phyloP scores from a whole-genome alignment of 352 stramenopile genomes.

The Blastocystis sp. region DNA sequence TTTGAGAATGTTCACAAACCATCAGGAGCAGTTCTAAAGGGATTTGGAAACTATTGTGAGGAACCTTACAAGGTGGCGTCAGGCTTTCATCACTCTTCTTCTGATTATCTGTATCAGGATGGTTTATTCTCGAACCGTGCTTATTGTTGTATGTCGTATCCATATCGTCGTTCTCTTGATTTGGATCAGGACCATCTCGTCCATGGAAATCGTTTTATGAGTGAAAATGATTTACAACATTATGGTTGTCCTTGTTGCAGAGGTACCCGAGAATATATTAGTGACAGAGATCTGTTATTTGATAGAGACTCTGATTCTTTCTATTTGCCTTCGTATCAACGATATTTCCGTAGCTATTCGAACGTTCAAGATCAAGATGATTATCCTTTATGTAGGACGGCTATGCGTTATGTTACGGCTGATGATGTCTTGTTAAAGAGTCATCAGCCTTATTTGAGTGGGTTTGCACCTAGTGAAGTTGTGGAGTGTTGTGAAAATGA shows the following conservation, averaged over 20 bases:
- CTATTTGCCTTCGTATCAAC: not conserved
- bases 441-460: no score
- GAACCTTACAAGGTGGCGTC: not conserved
- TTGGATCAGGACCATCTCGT: not conserved
- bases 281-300: not conserved
- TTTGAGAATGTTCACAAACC: not conserved
- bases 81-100: not conserved
- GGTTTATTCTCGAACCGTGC: not conserved
- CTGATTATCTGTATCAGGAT: not conserved
- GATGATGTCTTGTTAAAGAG: no score
- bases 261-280: not conserved
- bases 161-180: not conserved
- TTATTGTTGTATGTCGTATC: slow-evolving; percentile 19
- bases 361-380: no score
- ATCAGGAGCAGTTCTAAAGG: no score
- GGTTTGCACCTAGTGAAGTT: no score
- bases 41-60: not conserved
- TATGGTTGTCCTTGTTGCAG: not conserved
- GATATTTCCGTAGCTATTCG: not conserved
- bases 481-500: no score
- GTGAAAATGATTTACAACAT: not conserved
- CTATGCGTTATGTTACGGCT: no score
- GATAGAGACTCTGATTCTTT: not conserved
- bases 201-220: not conserved
- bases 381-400: no score